Base-by-base conservation (phyloP, 305 asterid species). In the Solanum hybrid region DNA sequence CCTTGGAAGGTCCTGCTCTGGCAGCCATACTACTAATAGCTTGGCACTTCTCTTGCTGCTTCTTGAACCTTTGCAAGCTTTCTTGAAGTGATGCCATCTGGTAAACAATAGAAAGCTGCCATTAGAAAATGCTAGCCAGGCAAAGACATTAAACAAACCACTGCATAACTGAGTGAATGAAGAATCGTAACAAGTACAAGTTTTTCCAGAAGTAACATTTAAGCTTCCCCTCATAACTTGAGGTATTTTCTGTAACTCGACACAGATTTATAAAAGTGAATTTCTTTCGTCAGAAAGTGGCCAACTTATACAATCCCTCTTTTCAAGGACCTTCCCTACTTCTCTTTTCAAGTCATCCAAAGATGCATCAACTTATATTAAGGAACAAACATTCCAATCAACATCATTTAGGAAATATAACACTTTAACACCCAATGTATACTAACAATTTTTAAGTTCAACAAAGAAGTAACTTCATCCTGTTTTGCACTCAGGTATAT, bases 41-140 rank as follows among this genome's bases (percentile, higher is more conserved):
- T 88, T 95, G 98, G 88, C 94, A 94, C 92, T 96, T 97, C 93
- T 95, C 99, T 92, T 94, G 99, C 89, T 96, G 99, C 89, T 95
- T 95, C 90, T 96, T 93, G 87, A 93, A 95, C 91, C 86, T 95
- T 75, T 92, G 89, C 93, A 95, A 90, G 91, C 97, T 95, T 10
- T 97, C 99, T 82, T 93, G 94, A 89, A 95, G 93, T 33, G 96
- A 91, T 39, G 92, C 92, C 98, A 96, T 96, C 97, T 96, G 93
- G 76, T 20, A 80, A 75, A 33, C 86, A 88, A 77, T 36, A 51
- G 33, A 81, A 10, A 51, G 67, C 12, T n/a, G 18, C n/a, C 78
- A 78, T 85, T 6, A 83, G 75, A 31, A 85, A 85, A 31, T 85
- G 8, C 46, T 85, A 29, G 42, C 33, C 22, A 57, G 75, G 42